Evolutionary conservation across 2,329 filamentous ascomycete species (phyloP).

Genomic region (Epichloe bromicola): DNA sequence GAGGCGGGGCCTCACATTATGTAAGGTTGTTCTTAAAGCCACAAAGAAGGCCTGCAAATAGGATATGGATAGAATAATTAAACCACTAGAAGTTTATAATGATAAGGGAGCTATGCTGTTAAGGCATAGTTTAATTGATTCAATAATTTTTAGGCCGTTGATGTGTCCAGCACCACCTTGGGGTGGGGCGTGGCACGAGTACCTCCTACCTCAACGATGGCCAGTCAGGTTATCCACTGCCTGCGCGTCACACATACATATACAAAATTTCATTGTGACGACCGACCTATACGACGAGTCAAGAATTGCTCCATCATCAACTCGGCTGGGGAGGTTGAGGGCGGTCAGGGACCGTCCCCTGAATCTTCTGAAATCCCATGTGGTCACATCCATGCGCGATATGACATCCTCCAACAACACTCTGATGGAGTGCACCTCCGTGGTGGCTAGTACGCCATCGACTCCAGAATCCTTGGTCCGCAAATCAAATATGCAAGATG

Average conservation of each 20-base stretch:
- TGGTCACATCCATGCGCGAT: constrained; percentile 14
- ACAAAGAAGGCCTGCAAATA: too few relatives aligned
- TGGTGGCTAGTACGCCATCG: constrained; percentile 13
- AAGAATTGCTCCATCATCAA: neutral
- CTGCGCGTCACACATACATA: neutral
- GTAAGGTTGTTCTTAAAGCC: too few relatives aligned
- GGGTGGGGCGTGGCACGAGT: too few relatives aligned
- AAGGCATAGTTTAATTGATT: too few relatives aligned
- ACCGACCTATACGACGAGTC: neutral
- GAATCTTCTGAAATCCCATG: constrained; percentile 7
- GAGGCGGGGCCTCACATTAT: too few relatives aligned
- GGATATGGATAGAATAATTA: too few relatives aligned
- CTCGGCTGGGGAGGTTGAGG: neutral
- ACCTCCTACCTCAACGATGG: neutral
- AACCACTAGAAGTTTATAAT: too few relatives aligned
- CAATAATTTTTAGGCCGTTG: too few relatives aligned
- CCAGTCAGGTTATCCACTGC: neutral
- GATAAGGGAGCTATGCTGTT: too few relatives aligned
- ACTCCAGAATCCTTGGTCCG: neutral
- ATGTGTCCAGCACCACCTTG: too few relatives aligned
- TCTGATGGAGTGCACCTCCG: constrained; percentile 16
- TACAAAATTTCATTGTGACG: neutral
- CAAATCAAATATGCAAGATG: constrained; percentile 9
- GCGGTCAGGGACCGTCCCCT: constrained; percentile 3
- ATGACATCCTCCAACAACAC: constrained; percentile 21